Conservation (phyloP, 2,329 filamentous ascomycete species). For the Trichoderma semiorbis region DNA sequence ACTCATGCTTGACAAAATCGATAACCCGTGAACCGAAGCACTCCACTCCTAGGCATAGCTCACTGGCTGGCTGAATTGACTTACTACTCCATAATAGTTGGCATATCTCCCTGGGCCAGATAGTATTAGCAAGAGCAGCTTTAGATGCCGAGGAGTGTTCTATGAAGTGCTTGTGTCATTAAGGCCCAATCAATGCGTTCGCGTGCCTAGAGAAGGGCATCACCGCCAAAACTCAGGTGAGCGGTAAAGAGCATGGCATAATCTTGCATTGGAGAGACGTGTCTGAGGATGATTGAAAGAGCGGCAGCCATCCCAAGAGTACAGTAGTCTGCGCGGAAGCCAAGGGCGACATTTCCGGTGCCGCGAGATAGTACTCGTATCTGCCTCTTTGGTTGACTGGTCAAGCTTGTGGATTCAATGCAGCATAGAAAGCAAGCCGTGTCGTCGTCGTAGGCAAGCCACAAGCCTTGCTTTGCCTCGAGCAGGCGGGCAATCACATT, state of each 20-base stretch:
- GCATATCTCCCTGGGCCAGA: not conserved
- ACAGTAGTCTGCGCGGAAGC: not conserved
- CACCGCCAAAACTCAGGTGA: not conserved
- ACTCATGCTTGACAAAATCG: not conserved
- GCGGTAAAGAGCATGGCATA: not conserved
- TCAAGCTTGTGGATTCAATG: not conserved
- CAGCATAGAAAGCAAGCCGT: not conserved
- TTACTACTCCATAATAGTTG: not conserved
- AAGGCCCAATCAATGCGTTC: not conserved
- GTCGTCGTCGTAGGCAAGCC: not conserved
- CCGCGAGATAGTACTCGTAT: not conserved
- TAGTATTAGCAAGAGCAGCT: not conserved
- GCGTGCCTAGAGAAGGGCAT: not conserved
- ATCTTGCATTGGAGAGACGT: not conserved
- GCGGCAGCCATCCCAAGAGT: not conserved
- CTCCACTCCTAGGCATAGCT: not conserved
- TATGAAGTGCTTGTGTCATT: not conserved
- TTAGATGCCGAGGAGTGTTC: not conserved
- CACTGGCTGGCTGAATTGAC: not conserved
- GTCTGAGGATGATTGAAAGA: conserved; percentile 4
- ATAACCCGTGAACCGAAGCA: not conserved
- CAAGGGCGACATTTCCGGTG: not conserved
- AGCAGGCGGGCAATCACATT: not conserved
- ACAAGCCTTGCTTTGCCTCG: not conserved
- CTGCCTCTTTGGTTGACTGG: not conserved